phyloP scores from a whole-genome alignment of 148 eudicot genomes.

The Euryodendron excelsum region DNA sequence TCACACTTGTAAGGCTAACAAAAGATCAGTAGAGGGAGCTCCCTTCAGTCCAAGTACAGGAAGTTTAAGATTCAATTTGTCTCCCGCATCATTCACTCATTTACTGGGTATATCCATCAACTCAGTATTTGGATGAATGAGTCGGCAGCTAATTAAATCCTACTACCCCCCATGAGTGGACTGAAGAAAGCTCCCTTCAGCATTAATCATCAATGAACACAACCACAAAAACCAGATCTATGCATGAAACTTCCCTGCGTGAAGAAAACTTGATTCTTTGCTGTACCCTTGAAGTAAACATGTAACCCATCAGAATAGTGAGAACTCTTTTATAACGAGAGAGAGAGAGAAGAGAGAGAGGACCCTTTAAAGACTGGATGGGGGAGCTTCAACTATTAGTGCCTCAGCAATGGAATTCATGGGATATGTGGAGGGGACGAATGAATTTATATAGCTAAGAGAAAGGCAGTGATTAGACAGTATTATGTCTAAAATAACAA shows the following conservation, averaged over 20 bases:
- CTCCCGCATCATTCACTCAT: constrained; percentile 86
- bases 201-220: background rate
- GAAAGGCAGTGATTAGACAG: constrained; percentile 20
- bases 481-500: constrained; percentile 6
- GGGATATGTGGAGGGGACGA: background rate
- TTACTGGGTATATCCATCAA: constrained; percentile 29
- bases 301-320: background rate
- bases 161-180: constrained; percentile 65
- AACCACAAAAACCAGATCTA: background rate
- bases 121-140: constrained; percentile 96
- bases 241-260: too few species aligned
- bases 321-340: background rate
- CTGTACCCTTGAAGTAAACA: background rate
- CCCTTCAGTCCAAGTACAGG: constrained; percentile 83
- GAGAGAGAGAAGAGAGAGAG: constrained; percentile 16
- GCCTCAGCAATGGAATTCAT: background rate
- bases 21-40: constrained; percentile 48
- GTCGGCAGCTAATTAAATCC: constrained; percentile 85
- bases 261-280: background rate
- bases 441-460: constrained; percentile 11
- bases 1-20: too few species aligned
- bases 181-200: constrained; percentile 88
- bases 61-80: constrained; percentile 55
- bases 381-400: background rate
- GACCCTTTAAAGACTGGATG: constrained; percentile 15